phyloP scores from a whole-genome alignment of 2,329 filamentous ascomycete genomes.

The Stenocarpella maydis region DNA sequence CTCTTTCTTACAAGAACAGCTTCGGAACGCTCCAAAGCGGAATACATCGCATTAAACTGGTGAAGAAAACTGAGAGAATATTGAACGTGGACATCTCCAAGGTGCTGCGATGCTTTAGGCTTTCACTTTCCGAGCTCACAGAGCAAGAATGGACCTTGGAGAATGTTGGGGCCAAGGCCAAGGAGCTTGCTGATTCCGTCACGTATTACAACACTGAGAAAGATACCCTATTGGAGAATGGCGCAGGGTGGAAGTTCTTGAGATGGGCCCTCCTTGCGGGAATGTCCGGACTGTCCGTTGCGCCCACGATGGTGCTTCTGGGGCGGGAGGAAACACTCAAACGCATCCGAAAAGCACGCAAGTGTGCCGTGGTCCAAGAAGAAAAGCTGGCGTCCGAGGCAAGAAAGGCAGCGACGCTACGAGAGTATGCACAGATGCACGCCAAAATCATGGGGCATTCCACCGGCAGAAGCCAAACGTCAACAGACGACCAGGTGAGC shows the following conservation, averaged over 20 bases:
- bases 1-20: constrained; percentile 10
- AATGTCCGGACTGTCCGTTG: constrained; percentile 40
- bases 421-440: neutral
- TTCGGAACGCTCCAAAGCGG: constrained; percentile 18
- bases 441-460: neutral
- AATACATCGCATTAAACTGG: constrained; percentile 19
- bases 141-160: constrained; percentile 24
- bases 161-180: constrained; percentile 12
- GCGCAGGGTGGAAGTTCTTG: constrained; percentile 40
- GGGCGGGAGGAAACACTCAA: constrained; percentile 42
- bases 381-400: neutral
- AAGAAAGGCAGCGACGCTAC: neutral
- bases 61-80: neutral
- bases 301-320: constrained; percentile 41
- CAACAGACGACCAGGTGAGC: neutral
- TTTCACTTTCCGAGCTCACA: neutral
- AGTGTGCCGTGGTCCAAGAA: constrained; percentile 1
- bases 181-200: constrained; percentile 23
- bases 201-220: constrained; percentile 28
- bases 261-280: constrained; percentile 44
- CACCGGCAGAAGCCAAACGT: no score
- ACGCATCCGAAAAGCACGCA: constrained; percentile 37
- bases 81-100: constrained; percentile 28
- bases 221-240: constrained; percentile 14
- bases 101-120: constrained; percentile 12